Percentiles rank a stretch among this genome's conserved stretches.
These are phyloP conservation scores for Plasmodium gonderi DNA, from an alignment of 169 alveolate genomes.

Conservation along the genomic window DNA sequence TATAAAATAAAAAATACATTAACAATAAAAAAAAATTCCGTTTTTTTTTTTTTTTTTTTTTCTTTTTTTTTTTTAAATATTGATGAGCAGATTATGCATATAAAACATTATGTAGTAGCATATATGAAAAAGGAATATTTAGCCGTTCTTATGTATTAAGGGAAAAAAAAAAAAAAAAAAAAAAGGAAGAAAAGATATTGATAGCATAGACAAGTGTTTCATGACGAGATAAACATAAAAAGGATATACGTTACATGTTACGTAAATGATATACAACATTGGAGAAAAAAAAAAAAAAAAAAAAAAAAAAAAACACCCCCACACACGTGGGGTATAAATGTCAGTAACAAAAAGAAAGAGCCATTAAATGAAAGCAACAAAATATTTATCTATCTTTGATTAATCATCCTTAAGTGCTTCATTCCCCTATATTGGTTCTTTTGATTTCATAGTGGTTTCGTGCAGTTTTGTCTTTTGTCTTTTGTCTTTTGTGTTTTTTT, in stretches of 20 bases:
- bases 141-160: no score
- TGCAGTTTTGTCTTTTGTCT: no score
- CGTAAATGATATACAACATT: neutral
- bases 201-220: no score
- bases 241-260: no score
- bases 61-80: neutral
- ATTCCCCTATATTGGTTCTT: no score
- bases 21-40: slow-evolving; percentile 1
- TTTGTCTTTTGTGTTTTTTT: no score
- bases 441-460: no score
- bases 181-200: no score
- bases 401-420: neutral
- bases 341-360: neutral
- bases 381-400: neutral
- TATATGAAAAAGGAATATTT: neutral
- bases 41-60: no score
- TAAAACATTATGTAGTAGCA: neutral
- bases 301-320: neutral
- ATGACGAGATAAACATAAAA: no score
- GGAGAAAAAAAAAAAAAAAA: neutral
- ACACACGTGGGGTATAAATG: neutral
- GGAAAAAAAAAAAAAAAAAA: no score
- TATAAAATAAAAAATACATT: neutral
- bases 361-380: neutral
- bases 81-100: neutral